Evolutionary conservation across 225 moss, liverwort and hornwort genomes (phyloP), one percentile per base, ranked within the genome.

Genomic region (Bryum argenteum): DNA sequence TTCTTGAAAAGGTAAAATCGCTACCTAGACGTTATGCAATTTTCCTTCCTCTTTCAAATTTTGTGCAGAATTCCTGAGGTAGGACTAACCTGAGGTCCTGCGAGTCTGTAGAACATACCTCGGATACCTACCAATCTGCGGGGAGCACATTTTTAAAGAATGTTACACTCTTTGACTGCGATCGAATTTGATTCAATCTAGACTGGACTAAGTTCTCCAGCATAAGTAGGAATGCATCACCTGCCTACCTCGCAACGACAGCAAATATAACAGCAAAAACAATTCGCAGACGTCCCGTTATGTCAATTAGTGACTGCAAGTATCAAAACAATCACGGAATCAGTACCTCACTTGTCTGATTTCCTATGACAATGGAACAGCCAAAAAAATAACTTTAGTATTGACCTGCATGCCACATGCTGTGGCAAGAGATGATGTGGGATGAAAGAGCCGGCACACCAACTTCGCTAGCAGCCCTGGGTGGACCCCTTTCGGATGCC

Each of bases 381-480:
- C 33, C 33, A 33, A 33, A 33, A 17, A 33, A 65, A 14, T 19
- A 21, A 28, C 17, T 33, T 45, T 15, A 43, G 2, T 20, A 43
- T 41, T 68, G 69, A 98, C 98, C 94, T 98, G 98, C 92, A 98
- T 89, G 71, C 94, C 94, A 88, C 98, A 98, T 50, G 98, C 94
- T 78, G 98, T 98, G 54, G 98, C 98, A 50, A 94, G 89, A 61
- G 98, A 98, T 58, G 98, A 98, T 23, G 94, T 94, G 22, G 98
- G 94, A 79, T 94, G 98, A 68, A 98, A 98, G 63, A 94, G 80
- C 26, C 87, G 88, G 82, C 98, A 98, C 58, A 82, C 87, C 58
- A 91, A 76, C 63, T 85, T 86, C 45, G 98, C 98, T 59, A 94
- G 67, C 50, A 94, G 42, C 39, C 98, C 98, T 48, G 98, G 94